Evolutionary conservation across 2,329 filamentous ascomycete genomes (phyloP), one percentile per base, ranked within the genome.

Genomic region (Neofusicoccum laricinum): DNA sequence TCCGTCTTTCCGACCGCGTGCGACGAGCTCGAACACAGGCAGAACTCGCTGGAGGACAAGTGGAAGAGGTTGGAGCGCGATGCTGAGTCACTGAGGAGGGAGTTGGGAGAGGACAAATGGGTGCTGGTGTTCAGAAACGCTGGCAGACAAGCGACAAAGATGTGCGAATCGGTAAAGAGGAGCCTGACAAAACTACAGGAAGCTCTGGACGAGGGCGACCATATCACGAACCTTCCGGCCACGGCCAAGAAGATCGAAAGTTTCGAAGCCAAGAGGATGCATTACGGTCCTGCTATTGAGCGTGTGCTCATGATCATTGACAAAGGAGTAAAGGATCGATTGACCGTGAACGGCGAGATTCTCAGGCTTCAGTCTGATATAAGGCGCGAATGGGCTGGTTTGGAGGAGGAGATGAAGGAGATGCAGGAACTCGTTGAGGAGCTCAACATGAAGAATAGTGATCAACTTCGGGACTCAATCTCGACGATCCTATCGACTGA

Each of bases 341-440:
- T 97, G 57, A 98, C 95, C 0, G 92, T 98, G 63, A 98, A 99
- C 73, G 95, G 95, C 49, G 95, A 98, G 77, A 95, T 98, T 67
- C 78, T 98, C 32, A 87, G 93, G 49, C 82, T 98, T 36, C 90
- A 97, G 71, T 86, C 88, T 6, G 93, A 98, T 71, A 90, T 97
- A 80, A 89, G 92, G 71, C 83, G 87, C n/a, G 89, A 90, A 70
- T 96, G 93, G 86, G 86, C 89, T 68, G 85, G 86, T 3, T 80
- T 97, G 59, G 92, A 93, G 72, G 83, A 85, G 14, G 87, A 91
- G 67, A 94, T 95, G 80, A 85, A 82, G 65, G 90, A 93, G 4
- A 88, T 95, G 80, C 92, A 97, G 74, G 73, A 83, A 6, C 80
- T 86, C 15, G 75, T 98, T 36, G 91, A 95, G 64, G 92, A 96